Percentiles rank a stretch among this genome's conserved stretches.
Conservation (phyloP, 192 early-diverging fungal genomes). For the Oehlia diaphana region DNA sequence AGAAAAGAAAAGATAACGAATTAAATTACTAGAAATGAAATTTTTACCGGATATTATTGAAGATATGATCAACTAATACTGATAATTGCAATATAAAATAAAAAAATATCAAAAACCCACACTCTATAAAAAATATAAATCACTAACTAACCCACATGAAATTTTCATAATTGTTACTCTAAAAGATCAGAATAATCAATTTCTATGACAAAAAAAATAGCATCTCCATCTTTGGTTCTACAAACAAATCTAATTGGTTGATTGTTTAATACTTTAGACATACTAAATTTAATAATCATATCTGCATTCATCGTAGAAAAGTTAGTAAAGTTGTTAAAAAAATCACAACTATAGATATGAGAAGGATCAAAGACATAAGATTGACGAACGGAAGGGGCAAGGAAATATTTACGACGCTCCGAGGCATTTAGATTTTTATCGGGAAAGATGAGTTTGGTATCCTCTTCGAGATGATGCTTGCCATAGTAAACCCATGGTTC, state of each 20-base stretch:
- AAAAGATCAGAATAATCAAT: conserved; percentile 30
- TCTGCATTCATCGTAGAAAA: conserved; percentile 34
- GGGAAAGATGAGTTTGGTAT: neutral
- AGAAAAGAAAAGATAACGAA: neutral
- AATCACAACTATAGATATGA: conserved; percentile 36
- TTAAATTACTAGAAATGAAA: no score
- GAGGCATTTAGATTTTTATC: conserved; percentile 2
- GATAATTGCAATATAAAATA: no score
- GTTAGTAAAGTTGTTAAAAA: conserved; percentile 46
- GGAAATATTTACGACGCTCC: conserved; percentile 35
- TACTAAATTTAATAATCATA: conserved; percentile 39
- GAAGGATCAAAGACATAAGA: conserved; percentile 29
- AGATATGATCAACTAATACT: no score
- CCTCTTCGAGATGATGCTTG: conserved; percentile 30
- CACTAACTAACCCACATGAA: no score
- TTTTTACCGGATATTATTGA: no score
- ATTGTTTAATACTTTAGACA: conserved; percentile 29
- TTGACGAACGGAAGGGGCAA: conserved; percentile 20
- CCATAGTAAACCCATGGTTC: conserved; percentile 33
- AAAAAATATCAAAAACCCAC: no score
- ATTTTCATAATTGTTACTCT: neutral
- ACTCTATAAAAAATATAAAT: no score
- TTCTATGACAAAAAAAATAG: conserved; percentile 27
- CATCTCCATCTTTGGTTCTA: conserved; percentile 22
- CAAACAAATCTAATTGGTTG: conserved; percentile 44